Base-by-base conservation (phyloP, 2,329 filamentous ascomycete species). In the Claviceps capensis region DNA sequence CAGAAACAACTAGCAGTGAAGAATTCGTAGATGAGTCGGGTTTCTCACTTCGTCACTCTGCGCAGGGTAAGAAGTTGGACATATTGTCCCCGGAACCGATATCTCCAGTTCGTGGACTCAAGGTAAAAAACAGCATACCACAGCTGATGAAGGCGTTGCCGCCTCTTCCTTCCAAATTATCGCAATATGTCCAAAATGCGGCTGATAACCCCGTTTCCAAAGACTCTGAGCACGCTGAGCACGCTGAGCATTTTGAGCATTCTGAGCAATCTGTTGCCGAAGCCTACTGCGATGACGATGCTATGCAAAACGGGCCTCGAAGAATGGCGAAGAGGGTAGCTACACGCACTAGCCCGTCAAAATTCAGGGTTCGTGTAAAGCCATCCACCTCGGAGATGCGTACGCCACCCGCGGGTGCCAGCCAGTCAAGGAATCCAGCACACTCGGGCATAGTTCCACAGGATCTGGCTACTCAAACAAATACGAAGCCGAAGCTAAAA, bases 121-220 rank as follows among this genome's bases (percentile, higher is more conserved):
- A 66, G 49, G 63, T 73, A 41, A 74, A 72, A 53, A 74, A 72
- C 55, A 76, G 72, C 55, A 72, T 75, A 49, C 72, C 75, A 6
- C 69, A 70, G 42, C 62, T 78, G 14, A 77, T 77, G 73, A 78
- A 78, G 58, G 69, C 71, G 22, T 57, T 78, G 43, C 75, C 75
- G 14, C 65, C 71, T 14, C 56, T 77, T 7, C 74, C 74, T 3
- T 61, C 60, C 4, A 62, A 65, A 37, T 53, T 53, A 11, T 45
- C 52, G 11, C 41, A 23, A 42, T 19, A 45, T 38, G 44, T 38
- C 11, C 50, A 45, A 23, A 52, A 50, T 9, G 51, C 46, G 3
- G 40, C 49, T 26, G 41, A 42, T 16, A 23, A 47, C 8, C 9
- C n/a, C 5, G 11, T 17, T 4, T 19, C 16, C 7, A 16, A 42